These are phyloP conservation scores for Chrysoporthe deuterocubensis DNA, from an alignment of 2,329 filamentous ascomycete genomes.

Conservation along the genomic window DNA sequence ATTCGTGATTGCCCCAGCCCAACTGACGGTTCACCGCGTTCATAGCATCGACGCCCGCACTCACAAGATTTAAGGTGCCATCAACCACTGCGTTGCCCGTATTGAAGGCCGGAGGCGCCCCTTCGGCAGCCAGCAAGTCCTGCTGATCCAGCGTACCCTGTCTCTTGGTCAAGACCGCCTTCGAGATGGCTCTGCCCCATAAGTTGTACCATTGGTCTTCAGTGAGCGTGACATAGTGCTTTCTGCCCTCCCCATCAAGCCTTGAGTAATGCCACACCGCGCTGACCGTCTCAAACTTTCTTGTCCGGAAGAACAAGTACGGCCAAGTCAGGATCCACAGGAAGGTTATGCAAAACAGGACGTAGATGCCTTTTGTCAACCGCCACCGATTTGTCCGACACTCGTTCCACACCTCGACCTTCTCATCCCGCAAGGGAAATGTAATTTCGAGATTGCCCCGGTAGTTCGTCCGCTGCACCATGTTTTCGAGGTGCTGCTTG, in stretches of 20 bases:
- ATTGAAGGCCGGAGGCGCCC: slow-evolving; percentile 43
- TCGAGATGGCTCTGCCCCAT: slow-evolving; percentile 64
- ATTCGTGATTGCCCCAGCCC: slow-evolving; percentile 52
- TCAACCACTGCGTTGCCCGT: slow-evolving; percentile 47
- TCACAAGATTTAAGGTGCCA: slow-evolving; percentile 46
- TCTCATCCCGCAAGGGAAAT: slow-evolving; percentile 62
- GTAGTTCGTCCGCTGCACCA: slow-evolving; percentile 70
- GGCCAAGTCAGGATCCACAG: slow-evolving; percentile 75
- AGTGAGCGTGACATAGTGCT: slow-evolving; percentile 56
- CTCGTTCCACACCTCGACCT: slow-evolving; percentile 67
- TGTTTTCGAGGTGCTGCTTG: slow-evolving; percentile 52
- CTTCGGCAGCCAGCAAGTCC: slow-evolving; percentile 53
- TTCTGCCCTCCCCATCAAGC: slow-evolving; percentile 39
- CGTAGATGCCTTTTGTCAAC: slow-evolving; percentile 63
- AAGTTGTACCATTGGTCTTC: slow-evolving; percentile 65
- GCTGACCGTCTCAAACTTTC: slow-evolving; percentile 66
- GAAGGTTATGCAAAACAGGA: slow-evolving; percentile 69
- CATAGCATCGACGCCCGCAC: slow-evolving; percentile 55
- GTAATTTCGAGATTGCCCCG: slow-evolving; percentile 61
- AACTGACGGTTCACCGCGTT: slow-evolving; percentile 56
- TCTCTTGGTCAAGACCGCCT: slow-evolving; percentile 61
- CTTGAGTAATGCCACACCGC: slow-evolving; percentile 64
- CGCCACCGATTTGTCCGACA: slow-evolving; percentile 68
- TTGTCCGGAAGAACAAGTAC: slow-evolving; percentile 68
- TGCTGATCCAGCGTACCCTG: slow-evolving; percentile 60